phyloP scores from a whole-genome alignment of 2,329 filamentous ascomycete species.

The Rhinocladiella mackenziei region DNA sequence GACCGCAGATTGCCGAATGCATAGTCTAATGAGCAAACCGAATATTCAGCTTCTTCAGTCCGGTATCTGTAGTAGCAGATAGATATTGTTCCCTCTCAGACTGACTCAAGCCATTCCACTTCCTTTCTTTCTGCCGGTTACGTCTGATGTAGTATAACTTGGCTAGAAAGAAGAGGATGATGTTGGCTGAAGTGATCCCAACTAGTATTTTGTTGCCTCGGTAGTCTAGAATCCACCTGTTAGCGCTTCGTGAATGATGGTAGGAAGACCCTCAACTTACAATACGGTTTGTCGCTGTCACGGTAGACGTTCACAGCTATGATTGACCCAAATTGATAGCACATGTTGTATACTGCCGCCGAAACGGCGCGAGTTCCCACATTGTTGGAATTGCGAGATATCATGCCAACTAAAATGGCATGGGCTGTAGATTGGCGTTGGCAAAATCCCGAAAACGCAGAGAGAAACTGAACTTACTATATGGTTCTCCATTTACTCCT shows the following conservation, averaged over 20 bases:
- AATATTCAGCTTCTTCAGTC: constrained; percentile 52
- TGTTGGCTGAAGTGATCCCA: constrained; percentile 46
- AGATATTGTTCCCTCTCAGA: constrained; percentile 46
- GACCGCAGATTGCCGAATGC: no score
- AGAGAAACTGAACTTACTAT: constrained; percentile 47
- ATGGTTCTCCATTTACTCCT: constrained; percentile 52
- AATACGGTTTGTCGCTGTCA: constrained; percentile 52
- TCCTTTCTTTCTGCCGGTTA: constrained; percentile 49
- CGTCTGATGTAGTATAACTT: constrained; percentile 34
- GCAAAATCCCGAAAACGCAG: constrained; percentile 37
- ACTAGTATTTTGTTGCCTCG: constrained; percentile 53
- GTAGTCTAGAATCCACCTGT: constrained; percentile 51
- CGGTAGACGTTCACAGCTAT: constrained; percentile 45
- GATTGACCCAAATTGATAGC: constrained; percentile 35
- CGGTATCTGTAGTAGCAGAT: constrained; percentile 43
- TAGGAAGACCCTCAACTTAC: constrained; percentile 31
- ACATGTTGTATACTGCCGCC: constrained; percentile 41
- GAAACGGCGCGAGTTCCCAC: constrained; percentile 40
- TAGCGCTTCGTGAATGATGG: no score
- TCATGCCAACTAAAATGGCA: constrained; percentile 47
- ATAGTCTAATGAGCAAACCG: constrained; percentile 45
- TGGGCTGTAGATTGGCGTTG: constrained; percentile 46
- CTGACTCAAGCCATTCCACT: constrained; percentile 46
- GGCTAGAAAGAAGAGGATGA: constrained; percentile 48
- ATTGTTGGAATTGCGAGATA: constrained; percentile 39